Conservation (phyloP, 2,329 filamentous ascomycete species). For the Diaporthe sp. region DNA sequence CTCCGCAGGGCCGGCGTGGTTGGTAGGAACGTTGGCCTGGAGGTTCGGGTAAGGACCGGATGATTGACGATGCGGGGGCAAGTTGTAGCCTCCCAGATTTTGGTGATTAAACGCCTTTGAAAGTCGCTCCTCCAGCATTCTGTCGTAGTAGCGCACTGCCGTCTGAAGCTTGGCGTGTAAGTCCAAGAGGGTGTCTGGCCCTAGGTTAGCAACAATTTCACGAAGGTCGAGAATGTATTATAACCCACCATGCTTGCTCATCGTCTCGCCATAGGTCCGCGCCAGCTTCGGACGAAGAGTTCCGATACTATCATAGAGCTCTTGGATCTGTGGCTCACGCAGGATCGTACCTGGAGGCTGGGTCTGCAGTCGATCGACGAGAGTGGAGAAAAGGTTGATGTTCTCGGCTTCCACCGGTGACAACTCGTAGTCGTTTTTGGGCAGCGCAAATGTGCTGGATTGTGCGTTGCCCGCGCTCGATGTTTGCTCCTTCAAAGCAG, state of each 20-base stretch:
- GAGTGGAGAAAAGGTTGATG: slow-evolving; percentile 93
- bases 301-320: slow-evolving; percentile 98
- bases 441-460: slow-evolving; percentile 70
- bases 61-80: slow-evolving; percentile 66
- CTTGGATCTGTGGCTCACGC: slow-evolving; percentile 97
- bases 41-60: slow-evolving; percentile 81
- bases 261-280: slow-evolving; percentile 96
- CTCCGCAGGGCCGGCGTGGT: slow-evolving; percentile 71
- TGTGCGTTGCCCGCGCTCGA: slow-evolving; percentile 66
- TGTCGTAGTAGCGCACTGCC: slow-evolving; percentile 96
- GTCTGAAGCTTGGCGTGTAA: slow-evolving; percentile 95
- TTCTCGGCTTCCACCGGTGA: slow-evolving; percentile 96
- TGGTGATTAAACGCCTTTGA: slow-evolving; percentile 94
- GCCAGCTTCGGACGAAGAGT: slow-evolving; percentile 92
- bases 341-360: slow-evolving; percentile 96
- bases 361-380: slow-evolving; percentile 94
- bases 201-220: slow-evolving; percentile 48
- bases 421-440: slow-evolving; percentile 95
- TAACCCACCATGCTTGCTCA: slow-evolving; percentile 95
- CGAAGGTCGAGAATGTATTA: background rate
- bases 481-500: slow-evolving; percentile 82
- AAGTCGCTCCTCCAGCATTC: slow-evolving; percentile 95
- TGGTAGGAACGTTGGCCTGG: slow-evolving; percentile 64
- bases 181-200: slow-evolving; percentile 87
- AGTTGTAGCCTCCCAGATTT: slow-evolving; percentile 74